Evolutionary conservation across 2,329 filamentous ascomycete species (phyloP).

Genomic region (Neurospora crassa): DNA sequence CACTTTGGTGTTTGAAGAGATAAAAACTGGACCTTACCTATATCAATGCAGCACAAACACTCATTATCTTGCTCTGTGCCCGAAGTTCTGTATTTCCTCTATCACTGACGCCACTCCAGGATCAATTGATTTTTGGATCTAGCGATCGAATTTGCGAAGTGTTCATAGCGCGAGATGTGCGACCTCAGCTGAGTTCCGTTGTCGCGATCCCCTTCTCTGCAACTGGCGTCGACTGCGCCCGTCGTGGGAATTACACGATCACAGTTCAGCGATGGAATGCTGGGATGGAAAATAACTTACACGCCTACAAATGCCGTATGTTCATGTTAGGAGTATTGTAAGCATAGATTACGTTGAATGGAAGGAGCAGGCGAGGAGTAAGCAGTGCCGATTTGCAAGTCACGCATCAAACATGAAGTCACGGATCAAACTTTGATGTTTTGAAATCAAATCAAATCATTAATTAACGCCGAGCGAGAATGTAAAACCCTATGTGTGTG

Average conservation of each 20-base stretch:
- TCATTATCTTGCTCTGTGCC: neutral
- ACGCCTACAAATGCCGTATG: neutral
- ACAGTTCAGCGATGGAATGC: neutral
- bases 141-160: neutral
- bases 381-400: neutral
- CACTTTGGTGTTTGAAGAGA: neutral
- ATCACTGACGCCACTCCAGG: too few relatives aligned
- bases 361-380: neutral
- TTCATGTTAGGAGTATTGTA: neutral
- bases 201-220: neutral
- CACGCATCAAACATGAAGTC: neutral
- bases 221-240: neutral
- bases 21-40: neutral
- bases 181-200: neutral
- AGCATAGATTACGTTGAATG: neutral
- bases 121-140: too few relatives aligned
- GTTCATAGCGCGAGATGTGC: neutral
- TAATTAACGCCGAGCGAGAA: neutral
- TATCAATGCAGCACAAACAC: neutral
- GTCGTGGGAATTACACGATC: neutral
- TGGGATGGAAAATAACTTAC: neutral
- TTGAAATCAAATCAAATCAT: neutral
- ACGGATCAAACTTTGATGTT: neutral
- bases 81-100: too few relatives aligned
- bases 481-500: neutral